Base-by-base conservation (phyloP, 345 rosid genomes). In the Syzygium jambos region DNA sequence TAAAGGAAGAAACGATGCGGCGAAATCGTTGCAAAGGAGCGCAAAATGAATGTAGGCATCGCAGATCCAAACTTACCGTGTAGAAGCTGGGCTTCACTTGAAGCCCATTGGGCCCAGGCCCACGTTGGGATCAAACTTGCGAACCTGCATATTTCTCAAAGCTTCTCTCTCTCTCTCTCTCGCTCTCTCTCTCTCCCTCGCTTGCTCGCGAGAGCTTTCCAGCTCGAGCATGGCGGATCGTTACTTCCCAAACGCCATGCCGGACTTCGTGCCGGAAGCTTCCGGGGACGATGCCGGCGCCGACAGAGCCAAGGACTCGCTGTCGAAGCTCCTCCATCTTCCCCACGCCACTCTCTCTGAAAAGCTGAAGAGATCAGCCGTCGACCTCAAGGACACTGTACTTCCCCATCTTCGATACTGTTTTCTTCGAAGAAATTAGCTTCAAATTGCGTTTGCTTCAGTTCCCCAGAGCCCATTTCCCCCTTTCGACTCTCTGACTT, bases 381-480 rank as follows among this genome's bases (percentile, higher is more conserved):
- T 91, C 22, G 87, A 87, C 57, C 89, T 95, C 88, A 92, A 92
- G 90, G 92, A 91, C 53, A 91, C 87, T 0, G 96, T 92, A 91
- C 84, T 38, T 85, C 54, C 53, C 61, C 19, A 10, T 82, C 49
- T 43, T 80, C 51, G n/a, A 14, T 14, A 5, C 49, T 5, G 27
- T 25, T 46, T 49, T 30, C 51, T 82, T 54, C 46, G 19, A 30
- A n/a, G 49, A 22, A 73, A 9, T 73, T 19, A 73, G 25, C 49
- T 43, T 38, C 49, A 22, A 38, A 5, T 14, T 61, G 73, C 73
- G 2, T 30, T 43, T 5, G 19, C n/a, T 61, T n/a, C 38, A 6
- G 73, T 61, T 61, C 38, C 38, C 73, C 73, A 61, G 73, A 61
- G 10, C 9, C 29, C 73, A 61, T 61, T 14, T 3, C 34, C 34